A percentile compares a stretch with the other conserved stretches of the same genome.
Conservation (phyloP, 768 basidiomycete species). For the Kwoniella sp. region DNA sequence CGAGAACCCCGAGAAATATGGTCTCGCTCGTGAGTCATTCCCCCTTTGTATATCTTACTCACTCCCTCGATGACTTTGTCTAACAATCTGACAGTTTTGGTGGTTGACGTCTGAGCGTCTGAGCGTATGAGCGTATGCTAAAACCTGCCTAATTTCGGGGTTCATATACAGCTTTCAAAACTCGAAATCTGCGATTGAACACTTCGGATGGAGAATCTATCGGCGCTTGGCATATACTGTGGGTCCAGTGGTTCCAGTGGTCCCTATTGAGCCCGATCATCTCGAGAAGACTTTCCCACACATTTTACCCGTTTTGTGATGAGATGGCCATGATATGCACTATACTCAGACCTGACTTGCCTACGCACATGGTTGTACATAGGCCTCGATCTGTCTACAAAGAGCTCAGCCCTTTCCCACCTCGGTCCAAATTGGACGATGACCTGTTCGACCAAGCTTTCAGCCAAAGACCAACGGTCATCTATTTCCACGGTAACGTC, state of each 20-base stretch:
- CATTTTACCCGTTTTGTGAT: no score
- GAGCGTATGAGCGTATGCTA: no score
- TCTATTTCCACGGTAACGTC: slow-evolving; percentile 88
- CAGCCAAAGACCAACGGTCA: slow-evolving; percentile 67
- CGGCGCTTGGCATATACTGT: slow-evolving; percentile 60
- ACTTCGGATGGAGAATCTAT: slow-evolving; percentile 77
- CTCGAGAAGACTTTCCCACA: no score
- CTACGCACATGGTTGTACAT: no score
- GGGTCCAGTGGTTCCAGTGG: neutral
- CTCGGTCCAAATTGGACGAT: slow-evolving; percentile 56
- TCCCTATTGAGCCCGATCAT: no score
- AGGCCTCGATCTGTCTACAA: slow-evolving; percentile 50
- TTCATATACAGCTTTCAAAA: slow-evolving; percentile 69
- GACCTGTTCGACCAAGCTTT: slow-evolving; percentile 64
- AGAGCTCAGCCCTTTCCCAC: slow-evolving; percentile 39
- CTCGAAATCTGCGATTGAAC: slow-evolving; percentile 68
- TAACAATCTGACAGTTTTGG: no score
- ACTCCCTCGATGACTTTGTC: no score
- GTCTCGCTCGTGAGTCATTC: slow-evolving; percentile 69
- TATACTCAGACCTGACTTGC: no score
- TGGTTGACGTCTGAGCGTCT: no score
- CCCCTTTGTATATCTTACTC: neutral
- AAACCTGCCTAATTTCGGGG: no score
- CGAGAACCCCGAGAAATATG: slow-evolving; percentile 72
- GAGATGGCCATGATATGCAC: no score